Percentiles rank a stretch among this genome's conserved stretches.
Conservation (phyloP, 352 stramenopile species). For the Phytophthora vignae region DNA sequence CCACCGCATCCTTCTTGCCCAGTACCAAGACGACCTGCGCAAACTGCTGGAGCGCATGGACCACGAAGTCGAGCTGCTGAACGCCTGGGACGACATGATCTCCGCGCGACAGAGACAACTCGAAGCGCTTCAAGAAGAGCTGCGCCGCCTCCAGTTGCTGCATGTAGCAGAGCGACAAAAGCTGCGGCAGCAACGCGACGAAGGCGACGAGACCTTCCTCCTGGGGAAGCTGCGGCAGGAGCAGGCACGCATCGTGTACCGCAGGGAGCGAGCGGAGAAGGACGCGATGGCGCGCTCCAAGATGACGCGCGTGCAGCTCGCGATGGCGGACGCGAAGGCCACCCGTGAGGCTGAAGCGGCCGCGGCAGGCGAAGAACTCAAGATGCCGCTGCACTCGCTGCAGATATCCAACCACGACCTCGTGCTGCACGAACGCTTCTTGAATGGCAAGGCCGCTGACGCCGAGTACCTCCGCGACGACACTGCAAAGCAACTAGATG, state of each 20-base stretch:
- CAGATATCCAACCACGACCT: constrained; percentile 83
- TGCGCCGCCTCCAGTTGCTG: constrained; percentile 60
- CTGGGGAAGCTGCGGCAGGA: constrained; percentile 65
- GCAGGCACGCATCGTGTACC: constrained; percentile 58
- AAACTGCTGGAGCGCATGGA: constrained; percentile 61
- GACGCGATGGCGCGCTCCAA: constrained; percentile 49
- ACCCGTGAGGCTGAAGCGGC: constrained; percentile 21
- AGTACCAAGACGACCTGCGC: constrained; percentile 70
- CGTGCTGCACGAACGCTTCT: constrained; percentile 70
- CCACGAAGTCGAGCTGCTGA: constrained; percentile 57
- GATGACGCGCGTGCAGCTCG: constrained; percentile 42
- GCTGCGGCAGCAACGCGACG: constrained; percentile 65
- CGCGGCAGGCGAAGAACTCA: constrained; percentile 44
- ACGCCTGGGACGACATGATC: constrained; percentile 80
- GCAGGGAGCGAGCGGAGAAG: constrained; percentile 49
- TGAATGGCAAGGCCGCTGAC: constrained; percentile 68
- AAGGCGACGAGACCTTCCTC: constrained; percentile 70
- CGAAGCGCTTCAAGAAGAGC: constrained; percentile 61
- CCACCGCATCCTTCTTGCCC: constrained; percentile 53
- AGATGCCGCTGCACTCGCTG: constrained; percentile 56
- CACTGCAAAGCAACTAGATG: neutral
- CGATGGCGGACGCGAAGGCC: constrained; percentile 26
- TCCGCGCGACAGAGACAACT: constrained; percentile 67
- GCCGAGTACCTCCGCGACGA: constrained; percentile 68
- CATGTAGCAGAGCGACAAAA: constrained; percentile 72